A percentile compares a stretch with the other conserved stretches of the same genome.
Evolutionary conservation across 2,329 filamentous ascomycete species (phyloP).

Genomic region (Cladosporium cucumerinum): DNA sequence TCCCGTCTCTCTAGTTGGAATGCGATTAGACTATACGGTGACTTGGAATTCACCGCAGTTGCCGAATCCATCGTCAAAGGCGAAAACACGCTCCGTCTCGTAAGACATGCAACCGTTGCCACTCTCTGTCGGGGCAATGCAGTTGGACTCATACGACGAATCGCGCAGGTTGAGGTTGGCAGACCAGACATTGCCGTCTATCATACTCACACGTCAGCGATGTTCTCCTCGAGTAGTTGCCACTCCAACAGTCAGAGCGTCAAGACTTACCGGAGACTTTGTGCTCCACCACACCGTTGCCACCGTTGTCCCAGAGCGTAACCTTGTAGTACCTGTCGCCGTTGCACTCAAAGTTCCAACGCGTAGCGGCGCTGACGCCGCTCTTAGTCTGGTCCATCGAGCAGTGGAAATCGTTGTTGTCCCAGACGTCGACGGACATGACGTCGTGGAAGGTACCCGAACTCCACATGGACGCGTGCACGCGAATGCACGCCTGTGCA

Average conservation of each 20-base stretch:
- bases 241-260: not conserved
- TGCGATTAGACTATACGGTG: not conserved
- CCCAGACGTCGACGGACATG: constrained; percentile 9
- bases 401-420: constrained; percentile 15
- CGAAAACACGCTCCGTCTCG: constrained; percentile 10
- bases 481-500: constrained; percentile 12
- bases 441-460: constrained; percentile 8
- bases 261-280: constrained; percentile 8
- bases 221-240: not conserved
- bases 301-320: constrained; percentile 11
- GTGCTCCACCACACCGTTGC: constrained; percentile 2
- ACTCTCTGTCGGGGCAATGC: not conserved
- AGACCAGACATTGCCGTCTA: constrained; percentile 14
- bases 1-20: not conserved
- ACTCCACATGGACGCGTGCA: constrained; percentile 12
- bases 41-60: constrained; percentile 7
- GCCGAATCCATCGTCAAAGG: constrained; percentile 10
- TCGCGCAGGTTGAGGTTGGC: constrained; percentile 11
- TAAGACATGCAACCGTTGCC: constrained; percentile 8
- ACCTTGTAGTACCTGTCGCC: constrained; percentile 13
- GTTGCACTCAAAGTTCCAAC: constrained; percentile 10
- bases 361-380: constrained; percentile 10
- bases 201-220: constrained; percentile 9
- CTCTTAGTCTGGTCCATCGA: constrained; percentile 6
- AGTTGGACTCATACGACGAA: constrained; percentile 10